These are phyloP conservation scores for Apiospora rasikravindrae DNA, from an alignment of 2,329 filamentous ascomycete genomes.

Conservation along the genomic window DNA sequence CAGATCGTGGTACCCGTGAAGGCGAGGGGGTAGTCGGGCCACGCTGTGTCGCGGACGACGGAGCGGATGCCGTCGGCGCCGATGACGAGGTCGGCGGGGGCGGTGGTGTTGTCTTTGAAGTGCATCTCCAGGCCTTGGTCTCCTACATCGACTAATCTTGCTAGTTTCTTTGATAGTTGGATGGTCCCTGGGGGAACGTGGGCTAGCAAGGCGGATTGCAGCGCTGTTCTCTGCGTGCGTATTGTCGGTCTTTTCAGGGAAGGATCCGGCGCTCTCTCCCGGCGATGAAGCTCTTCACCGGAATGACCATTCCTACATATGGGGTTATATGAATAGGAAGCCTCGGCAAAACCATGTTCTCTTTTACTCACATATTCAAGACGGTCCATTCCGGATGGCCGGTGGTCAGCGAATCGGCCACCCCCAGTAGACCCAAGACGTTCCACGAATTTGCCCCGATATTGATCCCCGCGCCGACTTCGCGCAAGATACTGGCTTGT, in stretches of 20 bases:
- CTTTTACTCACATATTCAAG: conserved; percentile 31
- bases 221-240: conserved; percentile 39
- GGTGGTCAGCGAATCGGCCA: conserved; percentile 39
- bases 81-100: conserved; percentile 52
- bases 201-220: conserved; percentile 55
- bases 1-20: conserved; percentile 52
- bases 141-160: conserved; percentile 43
- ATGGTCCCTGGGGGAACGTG: conserved; percentile 50
- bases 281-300: conserved; percentile 33
- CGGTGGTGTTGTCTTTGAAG: conserved; percentile 50
- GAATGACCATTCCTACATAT: conserved; percentile 34
- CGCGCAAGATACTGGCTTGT: conserved; percentile 48
- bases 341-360: not conserved
- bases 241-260: conserved; percentile 26
- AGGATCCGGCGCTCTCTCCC: conserved; percentile 27
- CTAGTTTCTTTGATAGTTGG: conserved; percentile 50
- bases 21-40: conserved; percentile 34
- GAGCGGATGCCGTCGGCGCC: conserved; percentile 60
- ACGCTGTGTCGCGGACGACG: conserved; percentile 39
- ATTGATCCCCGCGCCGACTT: conserved; percentile 54
- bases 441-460: conserved; percentile 53
- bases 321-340: not conserved
- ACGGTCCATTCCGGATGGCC: conserved; percentile 34
- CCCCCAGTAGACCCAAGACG: conserved; percentile 51
- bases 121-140: conserved; percentile 43